phyloP scores from a whole-genome alignment of 371 early-diverging fungal species.

The Rhizopus delemar region DNA sequence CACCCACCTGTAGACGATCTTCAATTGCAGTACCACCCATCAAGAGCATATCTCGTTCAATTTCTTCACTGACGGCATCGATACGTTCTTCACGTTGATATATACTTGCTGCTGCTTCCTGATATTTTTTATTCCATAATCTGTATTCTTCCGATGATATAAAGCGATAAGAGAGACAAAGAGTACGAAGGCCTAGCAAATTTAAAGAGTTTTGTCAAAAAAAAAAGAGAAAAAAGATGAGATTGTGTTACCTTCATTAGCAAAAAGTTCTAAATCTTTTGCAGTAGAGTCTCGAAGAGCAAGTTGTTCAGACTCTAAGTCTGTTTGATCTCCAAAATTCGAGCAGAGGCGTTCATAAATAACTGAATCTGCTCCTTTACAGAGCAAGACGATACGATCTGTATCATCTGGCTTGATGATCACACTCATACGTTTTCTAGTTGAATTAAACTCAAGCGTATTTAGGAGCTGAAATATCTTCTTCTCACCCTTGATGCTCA shows the following conservation, averaged over 20 bases:
- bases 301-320: constrained; percentile 46
- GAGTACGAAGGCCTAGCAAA: constrained; percentile 70
- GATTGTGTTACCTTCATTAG: constrained; percentile 67
- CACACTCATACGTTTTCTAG: constrained; percentile 86
- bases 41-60: constrained; percentile 72
- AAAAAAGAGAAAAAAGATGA: neutral
- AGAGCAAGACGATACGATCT: constrained; percentile 76
- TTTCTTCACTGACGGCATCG: constrained; percentile 67
- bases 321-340: constrained; percentile 44
- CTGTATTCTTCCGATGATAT: constrained; percentile 71
- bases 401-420: constrained; percentile 68
- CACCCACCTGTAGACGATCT: constrained; percentile 90
- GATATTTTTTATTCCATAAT: constrained; percentile 59
- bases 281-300: constrained; percentile 31
- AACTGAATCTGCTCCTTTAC: constrained; percentile 97
- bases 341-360: constrained; percentile 77
- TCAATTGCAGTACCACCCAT: constrained; percentile 93
- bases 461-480: constrained; percentile 66
- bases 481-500: constrained; percentile 73
- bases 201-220: neutral
- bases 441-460: constrained; percentile 81
- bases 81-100: constrained; percentile 74
- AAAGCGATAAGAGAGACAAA: constrained; percentile 78
- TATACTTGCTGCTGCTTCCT: constrained; percentile 66
- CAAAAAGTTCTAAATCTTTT: constrained; percentile 68